phyloP scores from a whole-genome alignment of 2,329 filamentous ascomycete species.

The Paracoccidioides lutzii region DNA sequence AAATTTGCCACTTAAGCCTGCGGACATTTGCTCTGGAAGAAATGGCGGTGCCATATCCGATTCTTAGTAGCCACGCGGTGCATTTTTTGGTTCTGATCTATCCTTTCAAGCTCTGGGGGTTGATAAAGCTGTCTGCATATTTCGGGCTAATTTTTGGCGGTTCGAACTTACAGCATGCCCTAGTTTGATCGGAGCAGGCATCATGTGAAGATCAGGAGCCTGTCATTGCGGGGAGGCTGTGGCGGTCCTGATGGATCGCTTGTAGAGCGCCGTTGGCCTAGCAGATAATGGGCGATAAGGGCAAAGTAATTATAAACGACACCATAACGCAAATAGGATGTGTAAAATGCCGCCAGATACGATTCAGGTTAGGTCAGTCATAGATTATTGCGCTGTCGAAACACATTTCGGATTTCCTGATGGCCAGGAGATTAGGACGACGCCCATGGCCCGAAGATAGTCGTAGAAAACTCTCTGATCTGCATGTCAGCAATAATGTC shows the following conservation, averaged over 20 bases:
- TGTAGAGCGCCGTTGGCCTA: conserved; percentile 6
- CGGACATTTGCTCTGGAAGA: conserved; percentile 6
- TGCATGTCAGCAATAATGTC: background rate
- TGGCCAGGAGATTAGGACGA: background rate
- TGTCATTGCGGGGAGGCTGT: conserved; percentile 8
- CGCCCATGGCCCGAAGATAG: no score
- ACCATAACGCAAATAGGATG: background rate
- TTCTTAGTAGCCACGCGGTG: background rate
- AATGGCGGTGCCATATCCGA: background rate
- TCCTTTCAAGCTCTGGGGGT: background rate
- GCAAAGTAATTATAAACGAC: background rate
- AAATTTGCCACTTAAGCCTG: conserved; percentile 6
- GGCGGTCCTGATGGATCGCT: conserved; percentile 4
- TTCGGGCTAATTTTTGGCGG: background rate
- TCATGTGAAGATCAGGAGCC: conserved; percentile 7
- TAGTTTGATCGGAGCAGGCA: conserved; percentile 10
- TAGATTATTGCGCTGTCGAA: conserved; percentile 3
- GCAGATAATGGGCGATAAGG: background rate
- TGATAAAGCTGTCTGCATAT: background rate
- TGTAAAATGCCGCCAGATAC: background rate
- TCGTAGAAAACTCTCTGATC: background rate
- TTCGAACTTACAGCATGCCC: background rate
- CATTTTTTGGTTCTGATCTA: background rate
- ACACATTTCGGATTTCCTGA: background rate
- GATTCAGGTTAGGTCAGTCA: conserved; percentile 4